phyloP scores from a whole-genome alignment of 768 basidiomycete species.

The Hortiboletus flavorubellus region DNA sequence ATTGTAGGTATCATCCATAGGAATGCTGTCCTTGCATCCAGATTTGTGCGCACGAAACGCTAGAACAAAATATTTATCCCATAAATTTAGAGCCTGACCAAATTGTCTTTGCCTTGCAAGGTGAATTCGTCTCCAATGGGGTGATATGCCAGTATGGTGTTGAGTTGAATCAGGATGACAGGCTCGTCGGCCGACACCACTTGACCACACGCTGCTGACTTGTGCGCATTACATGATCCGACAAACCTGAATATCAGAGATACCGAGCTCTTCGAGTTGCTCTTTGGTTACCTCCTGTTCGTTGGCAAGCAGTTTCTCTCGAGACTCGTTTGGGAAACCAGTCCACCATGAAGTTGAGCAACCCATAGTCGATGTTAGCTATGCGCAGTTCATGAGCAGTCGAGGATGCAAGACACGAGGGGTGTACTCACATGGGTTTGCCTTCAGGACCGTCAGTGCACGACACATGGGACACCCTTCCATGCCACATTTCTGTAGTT shows the following conservation, averaged over 20 bases:
- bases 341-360: conserved; percentile 83
- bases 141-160: neutral
- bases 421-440: conserved; percentile 63
- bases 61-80: neutral
- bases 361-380: conserved; percentile 79
- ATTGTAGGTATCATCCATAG: neutral
- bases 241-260: conserved; percentile 37
- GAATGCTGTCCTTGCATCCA: too few relatives aligned
- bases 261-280: conserved; percentile 60
- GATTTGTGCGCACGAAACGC: neutral
- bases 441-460: conserved; percentile 68
- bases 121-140: neutral
- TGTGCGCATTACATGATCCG: conserved; percentile 36
- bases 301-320: conserved; percentile 69
- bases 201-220: neutral
- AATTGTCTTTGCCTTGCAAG: neutral
- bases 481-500: conserved; percentile 83
- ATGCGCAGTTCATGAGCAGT: neutral
- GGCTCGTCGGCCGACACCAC: neutral
- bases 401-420: neutral
- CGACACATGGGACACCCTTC: conserved; percentile 84
- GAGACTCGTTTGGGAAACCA: conserved; percentile 90
- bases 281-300: conserved; percentile 72
- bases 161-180: neutral
- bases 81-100: neutral